Base-by-base conservation (phyloP, 768 basidiomycete genomes). In the Lactifluus hygrophoroides region DNA sequence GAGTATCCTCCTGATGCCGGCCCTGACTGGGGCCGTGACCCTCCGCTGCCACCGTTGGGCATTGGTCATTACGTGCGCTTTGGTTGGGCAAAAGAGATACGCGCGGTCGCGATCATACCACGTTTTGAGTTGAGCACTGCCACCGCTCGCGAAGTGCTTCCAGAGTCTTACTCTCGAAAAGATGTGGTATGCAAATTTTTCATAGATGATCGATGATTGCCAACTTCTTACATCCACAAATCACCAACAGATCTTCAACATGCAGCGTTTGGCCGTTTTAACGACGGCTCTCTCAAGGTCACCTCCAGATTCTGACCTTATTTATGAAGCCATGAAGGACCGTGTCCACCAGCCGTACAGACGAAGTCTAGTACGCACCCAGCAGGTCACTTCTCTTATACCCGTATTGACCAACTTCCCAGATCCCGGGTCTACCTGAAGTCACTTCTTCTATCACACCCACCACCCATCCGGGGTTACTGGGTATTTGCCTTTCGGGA, bases 281-380 rank as follows among this genome's bases (percentile, higher is more conserved):
- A 98, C 95, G 1, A 95, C 94, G 3, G 94, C 96, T 0, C 80
- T 99, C 11, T 88, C 83, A 3, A 86, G 88, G 67, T 83, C 85
- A 11, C 95, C 96, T 1, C 94, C 94, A 1, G 92, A 99, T 69
- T 84, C 96, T 0, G 89, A 85, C 21, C 82, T 99, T n/a, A 97
- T 98, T 57, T 98, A 95, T 71, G 95, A 98, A 69, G 95, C 95
- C 1, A 98, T 98, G 96, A 95, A 97, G 68, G 96, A 99, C 73
- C 84, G 90, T 52, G 81, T 99, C 14, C 96, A 99, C 70, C 96
- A 99, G 69, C 96, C 96, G 1, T 98, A 97, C 70, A 85, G 96
- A 30, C 92, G 86, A 72, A 71, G 77, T 27, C 77, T 99, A 57
- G 94, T 94, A 69, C 40, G 87, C 75, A 3, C 54, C 58, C 25